Percentiles rank a stretch among this genome's conserved stretches.
These are phyloP conservation scores for Tuber umbilicatum DNA, from an alignment of 495 filamentous ascomycete species.

Conservation along the genomic window DNA sequence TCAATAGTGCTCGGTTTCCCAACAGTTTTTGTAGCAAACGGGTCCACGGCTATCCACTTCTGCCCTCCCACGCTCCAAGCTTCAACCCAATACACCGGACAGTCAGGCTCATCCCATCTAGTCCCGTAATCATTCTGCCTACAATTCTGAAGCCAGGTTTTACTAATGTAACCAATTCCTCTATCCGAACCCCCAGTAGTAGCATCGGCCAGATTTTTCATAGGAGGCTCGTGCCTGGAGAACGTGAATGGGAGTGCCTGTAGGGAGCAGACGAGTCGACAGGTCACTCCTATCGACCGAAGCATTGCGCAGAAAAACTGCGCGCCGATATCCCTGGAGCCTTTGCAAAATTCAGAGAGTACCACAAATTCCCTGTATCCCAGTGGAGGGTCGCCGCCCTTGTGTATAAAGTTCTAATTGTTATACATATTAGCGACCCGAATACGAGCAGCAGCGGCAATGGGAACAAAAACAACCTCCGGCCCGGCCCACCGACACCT, in stretches of 20 bases:
- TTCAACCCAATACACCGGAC: slow-evolving; percentile 91
- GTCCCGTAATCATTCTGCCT: not conserved
- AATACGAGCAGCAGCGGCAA: not conserved
- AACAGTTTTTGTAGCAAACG: slow-evolving; percentile 69
- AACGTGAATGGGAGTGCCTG: slow-evolving; percentile 71
- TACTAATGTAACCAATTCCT: not conserved
- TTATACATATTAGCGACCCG: not conserved
- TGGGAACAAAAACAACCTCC: not conserved
- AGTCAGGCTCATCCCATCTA: slow-evolving; percentile 37
- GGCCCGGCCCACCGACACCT: slow-evolving; percentile 27
- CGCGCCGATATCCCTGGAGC: slow-evolving; percentile 81
- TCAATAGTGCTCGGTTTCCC: slow-evolving; percentile 67
- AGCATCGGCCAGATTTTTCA: not conserved
- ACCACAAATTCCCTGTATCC: slow-evolving; percentile 64
- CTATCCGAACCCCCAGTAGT: not conserved
- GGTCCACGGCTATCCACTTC: slow-evolving; percentile 87
- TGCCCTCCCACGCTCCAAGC: slow-evolving; percentile 73
- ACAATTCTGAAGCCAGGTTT: not conserved
- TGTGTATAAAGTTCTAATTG: slow-evolving; percentile 20
- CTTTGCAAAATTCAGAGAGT: slow-evolving; percentile 58
- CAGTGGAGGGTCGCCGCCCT: slow-evolving; percentile 40
- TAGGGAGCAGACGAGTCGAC: slow-evolving; percentile 88
- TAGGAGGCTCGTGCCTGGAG: slow-evolving; percentile 11
- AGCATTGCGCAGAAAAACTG: slow-evolving; percentile 86
- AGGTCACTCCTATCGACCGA: slow-evolving; percentile 66